A percentile compares a stretch with the other conserved stretches of the same genome.
These are phyloP conservation scores for Solanum chilense DNA, from an alignment of 257 asterid species.

Conservation along the genomic window DNA sequence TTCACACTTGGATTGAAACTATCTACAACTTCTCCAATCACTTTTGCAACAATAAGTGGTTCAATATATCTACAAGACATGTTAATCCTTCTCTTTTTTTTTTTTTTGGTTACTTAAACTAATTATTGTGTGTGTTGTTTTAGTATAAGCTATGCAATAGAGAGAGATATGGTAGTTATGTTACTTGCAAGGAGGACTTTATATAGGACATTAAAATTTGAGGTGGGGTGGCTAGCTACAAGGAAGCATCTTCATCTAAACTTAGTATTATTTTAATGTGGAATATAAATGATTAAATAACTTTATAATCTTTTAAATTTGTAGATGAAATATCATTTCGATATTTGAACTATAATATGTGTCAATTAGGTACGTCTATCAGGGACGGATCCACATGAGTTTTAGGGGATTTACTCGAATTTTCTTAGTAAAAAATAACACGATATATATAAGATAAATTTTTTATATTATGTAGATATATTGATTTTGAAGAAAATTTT, in stretches of 20 bases:
- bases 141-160: not conserved
- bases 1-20: constrained; percentile 53
- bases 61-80: constrained; percentile 26
- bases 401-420: too few relatives aligned
- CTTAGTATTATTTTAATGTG: not conserved
- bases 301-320: too few relatives aligned
- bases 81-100: too few relatives aligned
- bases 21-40: constrained; percentile 76
- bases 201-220: not conserved
- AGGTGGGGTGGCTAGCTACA: not conserved
- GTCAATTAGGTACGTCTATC: too few relatives aligned
- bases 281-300: not conserved
- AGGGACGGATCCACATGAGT: too few relatives aligned
- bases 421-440: too few relatives aligned
- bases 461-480: too few relatives aligned
- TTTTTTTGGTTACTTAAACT: not conserved
- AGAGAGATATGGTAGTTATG: not conserved
- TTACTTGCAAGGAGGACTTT: not conserved
- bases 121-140: not conserved
- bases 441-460: too few relatives aligned
- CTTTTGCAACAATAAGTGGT: constrained; percentile 62
- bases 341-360: not conserved
- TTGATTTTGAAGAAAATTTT: too few relatives aligned
- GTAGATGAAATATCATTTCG: not conserved
- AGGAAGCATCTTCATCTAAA: not conserved